A percentile compares a stretch with the other conserved stretches of the same genome.
phyloP scores from a whole-genome alignment of 2,329 filamentous ascomycete species.

The Colletotrichum camelliae region DNA sequence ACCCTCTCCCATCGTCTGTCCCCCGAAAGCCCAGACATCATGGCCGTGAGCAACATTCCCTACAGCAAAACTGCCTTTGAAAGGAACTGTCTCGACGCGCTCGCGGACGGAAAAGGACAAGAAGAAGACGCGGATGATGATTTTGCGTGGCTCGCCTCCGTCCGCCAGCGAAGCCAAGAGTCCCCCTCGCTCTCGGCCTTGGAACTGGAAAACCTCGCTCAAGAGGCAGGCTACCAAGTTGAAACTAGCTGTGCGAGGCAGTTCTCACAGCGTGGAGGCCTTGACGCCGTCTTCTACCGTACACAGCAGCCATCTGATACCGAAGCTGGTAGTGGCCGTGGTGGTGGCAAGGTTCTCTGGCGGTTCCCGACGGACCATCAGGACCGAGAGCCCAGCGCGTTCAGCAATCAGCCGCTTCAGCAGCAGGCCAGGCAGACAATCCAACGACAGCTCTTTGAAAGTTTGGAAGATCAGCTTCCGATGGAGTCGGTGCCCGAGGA shows the following conservation, averaged over 20 bases:
- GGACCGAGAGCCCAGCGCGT: not conserved
- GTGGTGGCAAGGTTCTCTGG: not conserved
- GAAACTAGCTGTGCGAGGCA: constrained; percentile 51
- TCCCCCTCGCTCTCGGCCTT: constrained; percentile 14
- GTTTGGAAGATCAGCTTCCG: not conserved
- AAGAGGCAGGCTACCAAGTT: constrained; percentile 48
- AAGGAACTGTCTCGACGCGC: not conserved
- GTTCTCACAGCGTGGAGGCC: constrained; percentile 24
- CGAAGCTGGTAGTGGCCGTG: not conserved
- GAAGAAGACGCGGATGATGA: not conserved
- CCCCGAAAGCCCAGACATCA: not conserved
- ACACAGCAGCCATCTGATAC: constrained; percentile 26
- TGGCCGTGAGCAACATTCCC: constrained; percentile 30
- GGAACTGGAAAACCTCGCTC: constrained; percentile 26
- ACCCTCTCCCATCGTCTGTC: constrained; percentile 10
- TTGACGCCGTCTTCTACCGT: constrained; percentile 39
- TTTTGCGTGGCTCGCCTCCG: not conserved
- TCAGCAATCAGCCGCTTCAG: not conserved
- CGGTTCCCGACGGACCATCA: not conserved
- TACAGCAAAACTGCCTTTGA: constrained; percentile 35
- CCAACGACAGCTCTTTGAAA: not conserved
- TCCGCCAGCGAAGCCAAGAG: not conserved
- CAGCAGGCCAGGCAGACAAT: not conserved
- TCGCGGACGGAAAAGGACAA: not conserved
- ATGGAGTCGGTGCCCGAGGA: constrained; percentile 30